Evolutionary conservation across 495 filamentous ascomycete species (phyloP), one percentile per base, ranked within the genome.

Genomic region (Neurospora sp.): DNA sequence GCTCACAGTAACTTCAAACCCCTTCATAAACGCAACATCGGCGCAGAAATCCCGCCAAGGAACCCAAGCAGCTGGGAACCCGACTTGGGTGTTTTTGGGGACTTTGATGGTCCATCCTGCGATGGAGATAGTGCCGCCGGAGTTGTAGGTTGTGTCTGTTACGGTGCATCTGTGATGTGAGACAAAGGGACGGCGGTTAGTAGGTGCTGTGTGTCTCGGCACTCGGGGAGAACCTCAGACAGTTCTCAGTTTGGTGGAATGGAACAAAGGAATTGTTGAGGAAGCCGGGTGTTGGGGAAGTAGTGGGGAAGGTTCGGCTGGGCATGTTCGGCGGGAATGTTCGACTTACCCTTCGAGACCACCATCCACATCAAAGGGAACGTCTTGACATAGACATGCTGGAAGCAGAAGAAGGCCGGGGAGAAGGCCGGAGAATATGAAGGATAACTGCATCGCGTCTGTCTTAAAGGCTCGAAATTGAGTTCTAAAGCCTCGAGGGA

Each of bases 21-120:
- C 81, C 4, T 73, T 66, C 19, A 79, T 74, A 11, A 76, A 69
- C 0, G 72, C 39, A 36, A 77, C 71, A 39, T 75, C 75, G 1
- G 42, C 75, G 28, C 76, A 79, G 69, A 85, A 80, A 3, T 84
- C 75, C 21, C 74, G 77, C 77, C 82, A 85, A 0, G 82, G 78
- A 5, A 84, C 78, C 70, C 78, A 84, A 0, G 81, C 77, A 0
- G 78, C 81, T 0, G 83, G 83, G 43, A 85, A 83, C n/a, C 82
- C 78, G 21, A 81, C 81, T 10, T 81, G 76, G 40, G 83, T 70
- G 73, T 85, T 85, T 77, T 83, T 76, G 34, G 83, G 83, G 4
- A 84, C 77, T n/a, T 71, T 78, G 31, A 85, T 77, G 15, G 59
- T 79, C 76, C 78, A 84, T 1, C 82, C 81, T 13, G 78, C 79